Base-by-base conservation (phyloP, 192 early-diverging fungal genomes). In the Hyaloraphidium curvatum region DNA sequence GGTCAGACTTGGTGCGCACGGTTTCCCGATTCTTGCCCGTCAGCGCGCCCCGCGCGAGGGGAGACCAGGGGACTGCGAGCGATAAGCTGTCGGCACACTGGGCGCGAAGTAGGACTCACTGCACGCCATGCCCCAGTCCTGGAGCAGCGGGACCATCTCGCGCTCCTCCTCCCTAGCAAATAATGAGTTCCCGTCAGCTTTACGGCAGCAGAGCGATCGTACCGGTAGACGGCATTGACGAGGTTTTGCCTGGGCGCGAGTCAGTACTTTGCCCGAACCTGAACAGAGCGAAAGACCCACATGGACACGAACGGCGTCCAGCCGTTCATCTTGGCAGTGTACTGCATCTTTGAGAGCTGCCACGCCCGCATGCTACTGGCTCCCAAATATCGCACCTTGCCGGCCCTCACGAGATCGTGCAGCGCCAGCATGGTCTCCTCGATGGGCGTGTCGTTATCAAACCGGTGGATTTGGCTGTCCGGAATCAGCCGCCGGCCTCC, bases 341-440 rank as follows among this genome's bases (percentile, higher is more conserved):
- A 30, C 29, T 75, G 59, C 50, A 59, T 52, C 35, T 70, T 67
- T 14, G 68, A 58, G n/a, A 80, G 60, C 29, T 75, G 68, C 79
- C 78, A 73, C 9, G 68, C 57, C 7, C 62, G 64, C 31, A 63
- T 59, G 25, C 62, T 56, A 13, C 61, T 62, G 14, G 64, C 53
- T 0, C 67, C 78, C 5, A 77, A 53, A 60, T 82, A 82, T 0
- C 69, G 51, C 1, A 70, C 76, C 57, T 83, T 80, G 13, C 83
- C 83, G 13, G 62, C 43, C 13, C 70, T 52, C 16, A 84, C 74
- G 51, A 80, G 55, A 51, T 86, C 81, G 48, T 84, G 54, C 5
- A 85, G 54, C 2, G 83, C 76, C 30, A 68, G 62, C 73, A 85
- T 77, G 11, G 79, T 79, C 54, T 48, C 43, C 7, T 48, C 43